These are phyloP conservation scores for Syncephalastrum racemosum DNA, from an alignment of 371 early-diverging fungal genomes.

Conservation along the genomic window DNA sequence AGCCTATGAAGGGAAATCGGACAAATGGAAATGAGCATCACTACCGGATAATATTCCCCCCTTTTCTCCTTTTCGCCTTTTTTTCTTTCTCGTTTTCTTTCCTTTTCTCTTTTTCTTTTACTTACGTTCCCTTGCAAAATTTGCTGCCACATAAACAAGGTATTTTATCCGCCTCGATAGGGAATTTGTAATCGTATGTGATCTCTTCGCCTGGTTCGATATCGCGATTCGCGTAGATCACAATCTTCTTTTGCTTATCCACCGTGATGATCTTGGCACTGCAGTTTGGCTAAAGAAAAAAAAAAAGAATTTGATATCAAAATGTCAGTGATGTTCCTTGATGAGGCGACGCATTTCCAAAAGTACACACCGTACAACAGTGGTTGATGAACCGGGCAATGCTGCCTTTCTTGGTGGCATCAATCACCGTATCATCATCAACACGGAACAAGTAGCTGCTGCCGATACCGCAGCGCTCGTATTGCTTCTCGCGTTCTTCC, in stretches of 20 bases:
- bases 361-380: constrained; percentile 81
- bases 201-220: constrained; percentile 96
- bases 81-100: constrained; percentile 2
- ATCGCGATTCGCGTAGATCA: constrained; percentile 88
- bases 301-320: constrained; percentile 9
- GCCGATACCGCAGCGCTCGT: constrained; percentile 90
- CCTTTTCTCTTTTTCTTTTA: constrained; percentile 7
- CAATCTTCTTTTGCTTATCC: constrained; percentile 89
- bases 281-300: constrained; percentile 86
- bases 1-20: too few relatives aligned
- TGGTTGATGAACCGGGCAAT: constrained; percentile 98
- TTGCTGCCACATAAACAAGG: constrained; percentile 91
- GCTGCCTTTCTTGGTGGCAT: constrained; percentile 98
- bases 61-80: background rate
- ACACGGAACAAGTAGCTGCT: constrained; percentile 95
- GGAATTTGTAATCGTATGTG: constrained; percentile 99
- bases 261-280: constrained; percentile 89
- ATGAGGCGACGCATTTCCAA: background rate
- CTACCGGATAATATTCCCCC: too few relatives aligned
- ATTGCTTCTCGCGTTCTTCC: constrained; percentile 91
- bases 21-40: too few relatives aligned
- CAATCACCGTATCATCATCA: constrained; percentile 94
- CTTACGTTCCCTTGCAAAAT: constrained; percentile 77
- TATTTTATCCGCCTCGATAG: constrained; percentile 89
- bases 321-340: background rate